Base-by-base conservation (phyloP, 306 rosid genomes). In the Lathyrus tuberosus region DNA sequence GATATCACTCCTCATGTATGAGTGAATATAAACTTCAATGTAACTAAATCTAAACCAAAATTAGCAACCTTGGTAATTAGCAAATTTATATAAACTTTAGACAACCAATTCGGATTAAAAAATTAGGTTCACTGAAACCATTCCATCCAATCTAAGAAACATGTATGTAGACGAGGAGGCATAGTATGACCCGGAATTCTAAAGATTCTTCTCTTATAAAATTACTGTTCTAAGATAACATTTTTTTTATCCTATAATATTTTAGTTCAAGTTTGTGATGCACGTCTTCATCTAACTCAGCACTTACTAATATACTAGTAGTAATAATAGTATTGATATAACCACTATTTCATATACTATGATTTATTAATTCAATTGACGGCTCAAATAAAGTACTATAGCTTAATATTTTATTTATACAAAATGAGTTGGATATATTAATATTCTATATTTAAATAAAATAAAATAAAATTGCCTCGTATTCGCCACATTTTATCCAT, bases 101-200 rank as follows among this genome's bases (percentile, higher is more conserved):
- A 44, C 35, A 66, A 66, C n/a, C 22, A 33, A 11, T 11, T 17
- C 7, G 40, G 40, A 41, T 56, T 69, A 56, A 60, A 67, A 44
- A 77, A 9, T 24, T 14, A 31, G 10, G 33, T 69, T 65, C 28
- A 44, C 65, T 68, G 76, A 80, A 79, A 70, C 56, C 76, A 69
- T 66, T 74, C 79, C 83, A 73, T 77, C 62, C 83, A 67, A 75
- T 77, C 62, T 79, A 66, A 44, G 80, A 56, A 90, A 88, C 91
- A 86, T 90, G 96, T 82, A 82, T 70, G 84, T 64, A 65, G 67
- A 61, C 37, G 54, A 88, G 89, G 87, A 77, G 78, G 86, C 96
- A 88, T 57, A 66, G 62, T 68, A 79, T 80, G 91, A 88, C 83
- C 86, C 67, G 57, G 70, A 76, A 44, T 79, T 78, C 96, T 49